Percentiles rank a stretch among this genome's conserved stretches.
phyloP scores from a whole-genome alignment of 805 yeast genomes.

The Kluyveromyces aestuarii region DNA sequence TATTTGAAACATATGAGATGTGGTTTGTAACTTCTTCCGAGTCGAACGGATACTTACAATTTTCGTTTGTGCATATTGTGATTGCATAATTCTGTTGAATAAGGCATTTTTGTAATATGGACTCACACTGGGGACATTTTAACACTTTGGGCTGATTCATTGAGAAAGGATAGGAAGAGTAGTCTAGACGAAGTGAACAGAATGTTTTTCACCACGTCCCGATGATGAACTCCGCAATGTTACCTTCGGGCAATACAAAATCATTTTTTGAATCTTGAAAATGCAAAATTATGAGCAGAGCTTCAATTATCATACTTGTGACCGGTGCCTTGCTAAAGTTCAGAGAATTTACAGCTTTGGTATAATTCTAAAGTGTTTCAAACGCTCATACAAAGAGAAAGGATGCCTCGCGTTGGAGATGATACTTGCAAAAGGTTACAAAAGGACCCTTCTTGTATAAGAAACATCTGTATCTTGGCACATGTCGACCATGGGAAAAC shows the following conservation, averaged over 20 bases:
- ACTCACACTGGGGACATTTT: slow-evolving; percentile 22
- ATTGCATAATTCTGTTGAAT: slow-evolving; percentile 28
- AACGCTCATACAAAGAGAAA: neutral
- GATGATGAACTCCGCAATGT: no score
- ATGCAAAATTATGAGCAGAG: no score
- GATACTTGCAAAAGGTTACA: slow-evolving; percentile 62
- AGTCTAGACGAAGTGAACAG: no score
- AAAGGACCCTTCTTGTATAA: slow-evolving; percentile 53
- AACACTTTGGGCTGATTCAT: neutral
- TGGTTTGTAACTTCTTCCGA: slow-evolving; percentile 14
- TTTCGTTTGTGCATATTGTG: slow-evolving; percentile 20
- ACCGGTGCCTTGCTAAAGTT: no score
- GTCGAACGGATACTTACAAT: slow-evolving; percentile 25
- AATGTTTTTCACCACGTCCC: no score
- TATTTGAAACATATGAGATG: slow-evolving; percentile 21
- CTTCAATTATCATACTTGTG: no score
- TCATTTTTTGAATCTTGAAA: no score
- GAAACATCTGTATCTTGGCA: slow-evolving; percentile 92
- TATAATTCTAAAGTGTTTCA: neutral
- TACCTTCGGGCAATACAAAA: no score
- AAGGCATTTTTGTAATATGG: slow-evolving; percentile 19
- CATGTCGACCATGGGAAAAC: slow-evolving; percentile 99
- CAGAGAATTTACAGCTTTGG: neutral
- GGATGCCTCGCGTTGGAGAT: slow-evolving; percentile 47
- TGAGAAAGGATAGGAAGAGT: neutral